phyloP scores from a whole-genome alignment of 2,329 filamentous ascomycete genomes.

The Fusarium mexicanum region DNA sequence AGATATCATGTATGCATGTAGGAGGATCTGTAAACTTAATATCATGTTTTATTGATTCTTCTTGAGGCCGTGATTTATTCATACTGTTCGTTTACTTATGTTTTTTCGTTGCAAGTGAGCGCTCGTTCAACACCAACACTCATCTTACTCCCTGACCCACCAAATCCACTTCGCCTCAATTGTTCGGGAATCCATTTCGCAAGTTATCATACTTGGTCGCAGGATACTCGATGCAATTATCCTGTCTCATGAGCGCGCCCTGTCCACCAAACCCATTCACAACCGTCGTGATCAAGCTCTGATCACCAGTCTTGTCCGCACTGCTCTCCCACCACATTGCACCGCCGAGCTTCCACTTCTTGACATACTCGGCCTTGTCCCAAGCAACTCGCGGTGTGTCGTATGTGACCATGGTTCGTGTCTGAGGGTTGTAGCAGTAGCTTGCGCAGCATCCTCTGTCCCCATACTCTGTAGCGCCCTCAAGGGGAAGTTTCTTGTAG shows the following conservation, averaged over 20 bases:
- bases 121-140: neutral
- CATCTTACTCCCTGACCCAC: neutral
- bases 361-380: conserved; percentile 78
- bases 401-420: conserved; percentile 79
- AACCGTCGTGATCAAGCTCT: conserved; percentile 75
- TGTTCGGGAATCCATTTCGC: conserved; percentile 63
- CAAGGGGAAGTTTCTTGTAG: conserved; percentile 83
- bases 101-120: neutral
- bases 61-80: neutral
- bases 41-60: neutral
- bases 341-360: conserved; percentile 74
- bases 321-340: conserved; percentile 99
- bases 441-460: conserved; percentile 75
- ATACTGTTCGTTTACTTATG: neutral
- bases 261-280: conserved; percentile 67
- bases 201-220: conserved; percentile 77
- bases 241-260: conserved; percentile 57
- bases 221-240: conserved; percentile 72
- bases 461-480: conserved; percentile 69
- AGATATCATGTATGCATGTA: too few species aligned
- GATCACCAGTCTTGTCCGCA: conserved; percentile 72
- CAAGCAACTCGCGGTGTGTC: conserved; percentile 75
- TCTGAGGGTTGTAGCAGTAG: conserved; percentile 76
- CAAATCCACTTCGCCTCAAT: conserved; percentile 41
- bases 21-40: neutral